Evolutionary conservation across 1,284 basidiomycete genomes (phyloP).

Genomic region (Malassezia restricta): DNA sequence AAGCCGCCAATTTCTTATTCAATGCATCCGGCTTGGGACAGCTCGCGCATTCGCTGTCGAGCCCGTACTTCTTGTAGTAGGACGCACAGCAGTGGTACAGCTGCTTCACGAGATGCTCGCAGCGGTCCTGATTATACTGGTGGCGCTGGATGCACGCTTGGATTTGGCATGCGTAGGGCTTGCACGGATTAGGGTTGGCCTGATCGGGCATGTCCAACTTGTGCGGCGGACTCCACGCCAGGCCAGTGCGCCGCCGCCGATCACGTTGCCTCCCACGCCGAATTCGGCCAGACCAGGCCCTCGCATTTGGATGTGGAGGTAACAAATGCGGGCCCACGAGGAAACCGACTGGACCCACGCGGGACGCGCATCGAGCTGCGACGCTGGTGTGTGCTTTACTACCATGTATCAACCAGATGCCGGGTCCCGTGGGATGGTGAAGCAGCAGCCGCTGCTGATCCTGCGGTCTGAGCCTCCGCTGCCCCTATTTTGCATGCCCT

Average conservation of each 20-base stretch:
- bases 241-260: background rate
- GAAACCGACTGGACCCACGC: too few species aligned
- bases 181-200: conserved; percentile 24
- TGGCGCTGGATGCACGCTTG: conserved; percentile 36
- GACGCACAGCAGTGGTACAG: conserved; percentile 37
- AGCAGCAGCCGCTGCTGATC: conserved; percentile 18
- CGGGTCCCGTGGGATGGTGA: too few species aligned
- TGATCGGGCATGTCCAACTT: background rate
- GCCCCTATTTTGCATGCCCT: conserved; percentile 34
- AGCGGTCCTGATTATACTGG: conserved; percentile 34
- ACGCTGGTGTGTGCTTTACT: too few species aligned
- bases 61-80: conserved; percentile 32
- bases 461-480: conserved; percentile 32
- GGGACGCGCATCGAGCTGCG: too few species aligned
- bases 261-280: background rate
- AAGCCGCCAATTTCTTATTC: background rate
- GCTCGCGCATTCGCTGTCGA: conserved; percentile 25
- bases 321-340: background rate
- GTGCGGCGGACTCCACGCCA: background rate
- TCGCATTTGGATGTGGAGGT: conserved; percentile 6
- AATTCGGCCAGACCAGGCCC: background rate
- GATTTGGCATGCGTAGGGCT: conserved; percentile 36
- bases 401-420: too few species aligned
- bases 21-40: conserved; percentile 26
- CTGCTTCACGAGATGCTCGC: conserved; percentile 31